A percentile compares a stretch with the other conserved stretches of the same genome.
Evolutionary conservation across 257 asterid genomes (phyloP).

Genomic region (Mitragyna speciosa): DNA sequence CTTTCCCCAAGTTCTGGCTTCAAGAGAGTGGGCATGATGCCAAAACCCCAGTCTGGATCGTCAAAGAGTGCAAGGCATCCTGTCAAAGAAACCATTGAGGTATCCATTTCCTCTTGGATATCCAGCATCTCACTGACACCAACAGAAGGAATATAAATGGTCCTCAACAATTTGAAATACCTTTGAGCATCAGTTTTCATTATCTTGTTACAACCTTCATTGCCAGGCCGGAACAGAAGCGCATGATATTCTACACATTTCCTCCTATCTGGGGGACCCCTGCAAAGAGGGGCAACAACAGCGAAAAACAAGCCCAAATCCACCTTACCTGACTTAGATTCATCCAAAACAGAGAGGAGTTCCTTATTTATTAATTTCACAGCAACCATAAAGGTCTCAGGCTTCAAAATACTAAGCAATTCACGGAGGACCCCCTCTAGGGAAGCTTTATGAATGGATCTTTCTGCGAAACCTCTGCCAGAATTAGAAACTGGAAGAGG

Average conservation of each 20-base stretch:
- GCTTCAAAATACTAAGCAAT: constrained; percentile 79
- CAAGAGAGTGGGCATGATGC: constrained; percentile 63
- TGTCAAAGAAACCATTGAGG: constrained; percentile 48
- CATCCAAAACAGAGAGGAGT: constrained; percentile 74
- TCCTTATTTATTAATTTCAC: constrained; percentile 89
- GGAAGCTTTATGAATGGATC: constrained; percentile 85
- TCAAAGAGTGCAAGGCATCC: constrained; percentile 78
- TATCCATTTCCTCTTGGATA: constrained; percentile 69
- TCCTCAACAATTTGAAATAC: constrained; percentile 72
- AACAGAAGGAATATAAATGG: constrained; percentile 73
- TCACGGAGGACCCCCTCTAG: constrained; percentile 72
- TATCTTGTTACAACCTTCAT: constrained; percentile 65
- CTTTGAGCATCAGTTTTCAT: constrained; percentile 67
- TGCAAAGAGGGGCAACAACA: constrained; percentile 75
- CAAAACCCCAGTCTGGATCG: constrained; percentile 91
- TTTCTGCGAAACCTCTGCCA: constrained; percentile 77
- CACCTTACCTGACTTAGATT: constrained; percentile 76
- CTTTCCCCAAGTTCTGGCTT: constrained; percentile 88
- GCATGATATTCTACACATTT: constrained; percentile 83
- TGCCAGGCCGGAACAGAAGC: constrained; percentile 83
- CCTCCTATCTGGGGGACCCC: constrained; percentile 73
- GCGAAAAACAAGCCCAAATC: constrained; percentile 95
- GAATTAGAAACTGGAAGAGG: constrained; percentile 79
- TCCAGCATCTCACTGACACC: constrained; percentile 79
- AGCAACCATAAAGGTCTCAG: constrained; percentile 94